Base-by-base conservation (phyloP, 1,284 basidiomycete species). In the Ceratobasidium theobromae region DNA sequence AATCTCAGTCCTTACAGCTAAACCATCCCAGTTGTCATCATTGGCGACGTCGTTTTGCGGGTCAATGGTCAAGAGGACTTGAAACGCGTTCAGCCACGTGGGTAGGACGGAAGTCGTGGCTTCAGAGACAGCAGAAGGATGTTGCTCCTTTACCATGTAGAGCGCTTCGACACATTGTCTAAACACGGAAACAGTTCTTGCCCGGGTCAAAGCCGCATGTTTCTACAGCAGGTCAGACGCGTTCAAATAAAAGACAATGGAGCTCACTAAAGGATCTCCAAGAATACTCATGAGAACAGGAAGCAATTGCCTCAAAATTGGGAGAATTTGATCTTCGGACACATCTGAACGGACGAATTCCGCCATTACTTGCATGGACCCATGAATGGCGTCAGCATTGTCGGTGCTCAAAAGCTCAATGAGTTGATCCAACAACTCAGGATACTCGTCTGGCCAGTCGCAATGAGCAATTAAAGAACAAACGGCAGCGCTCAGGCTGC, bases 371-470 rank as follows among this genome's bases (percentile, higher is more conserved):
- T 94, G 87, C 91, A 98, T 93, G n/a, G 93, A 88, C 25, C 95
- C 95, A 76, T 97, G 93, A 9, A 95, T 89, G 11, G 89, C 83
- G 65, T 86, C 81, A 0, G 89, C 77, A 3, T 86, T 86, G 64
- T 80, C 83, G 1, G 88, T 86, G 2, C 89, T 87, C 23, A 98
- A 81, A 16, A 95, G 82, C 35, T 75, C 75, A 69, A 96, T 86
- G 25, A 97, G 82, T 28, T 83, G 80, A 55, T 79, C 79, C 32
- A 97, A 81, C 12, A 97, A 83, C 52, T 89, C 85, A 0, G 93
- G 90, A 74, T 91, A 97, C 81, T 95, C 91, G 75, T 96, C 93
- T 9, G 95, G 94, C 93, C 93, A 97, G 78, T 97, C 94, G 70
- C 84, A 88, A 69, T 87, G 87, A 23, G 94, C 93, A 69, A 97